phyloP scores from a whole-genome alignment of 2,329 filamentous ascomycete species.

The Dactylellina leptospora region DNA sequence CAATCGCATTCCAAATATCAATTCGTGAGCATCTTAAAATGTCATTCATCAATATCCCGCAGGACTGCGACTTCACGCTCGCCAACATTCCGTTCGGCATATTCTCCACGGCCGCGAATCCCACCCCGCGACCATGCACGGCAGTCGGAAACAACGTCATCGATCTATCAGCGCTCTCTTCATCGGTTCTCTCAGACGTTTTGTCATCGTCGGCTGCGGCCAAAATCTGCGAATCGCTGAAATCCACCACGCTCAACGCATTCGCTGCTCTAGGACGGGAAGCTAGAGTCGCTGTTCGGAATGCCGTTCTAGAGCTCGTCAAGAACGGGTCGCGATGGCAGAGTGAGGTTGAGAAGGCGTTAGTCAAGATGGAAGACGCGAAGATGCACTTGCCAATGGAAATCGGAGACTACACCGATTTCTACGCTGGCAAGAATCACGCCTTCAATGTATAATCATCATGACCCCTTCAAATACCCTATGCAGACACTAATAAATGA shows the following conservation, averaged over 20 bases:
- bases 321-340: slow-evolving; percentile 30
- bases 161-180: slow-evolving; percentile 72
- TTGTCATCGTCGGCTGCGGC: background rate
- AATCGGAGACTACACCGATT: slow-evolving; percentile 86
- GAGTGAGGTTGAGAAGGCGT: slow-evolving; percentile 61
- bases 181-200: slow-evolving; percentile 14
- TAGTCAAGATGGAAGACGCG: slow-evolving; percentile 70
- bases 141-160: slow-evolving; percentile 78
- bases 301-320: slow-evolving; percentile 39
- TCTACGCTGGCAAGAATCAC: slow-evolving; percentile 82
- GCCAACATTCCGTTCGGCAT: slow-evolving; percentile 86
- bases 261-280: slow-evolving; percentile 77
- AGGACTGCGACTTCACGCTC: slow-evolving; percentile 74
- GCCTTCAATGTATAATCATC: slow-evolving; percentile 65
- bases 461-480: background rate
- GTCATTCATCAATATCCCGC: slow-evolving; percentile 65
- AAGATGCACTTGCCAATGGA: slow-evolving; percentile 76
- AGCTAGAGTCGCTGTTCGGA: slow-evolving; percentile 61
- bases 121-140: slow-evolving; percentile 71
- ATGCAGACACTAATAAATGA: background rate
- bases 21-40: slow-evolving; percentile 21
- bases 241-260: slow-evolving; percentile 72
- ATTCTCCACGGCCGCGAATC: slow-evolving; percentile 71
- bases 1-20: background rate
- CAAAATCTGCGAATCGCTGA: slow-evolving; percentile 60